Percentiles rank a stretch among this genome's conserved stretches.
Evolutionary conservation across 331 rosid species (phyloP).

Genomic region (Malus hybrid): DNA sequence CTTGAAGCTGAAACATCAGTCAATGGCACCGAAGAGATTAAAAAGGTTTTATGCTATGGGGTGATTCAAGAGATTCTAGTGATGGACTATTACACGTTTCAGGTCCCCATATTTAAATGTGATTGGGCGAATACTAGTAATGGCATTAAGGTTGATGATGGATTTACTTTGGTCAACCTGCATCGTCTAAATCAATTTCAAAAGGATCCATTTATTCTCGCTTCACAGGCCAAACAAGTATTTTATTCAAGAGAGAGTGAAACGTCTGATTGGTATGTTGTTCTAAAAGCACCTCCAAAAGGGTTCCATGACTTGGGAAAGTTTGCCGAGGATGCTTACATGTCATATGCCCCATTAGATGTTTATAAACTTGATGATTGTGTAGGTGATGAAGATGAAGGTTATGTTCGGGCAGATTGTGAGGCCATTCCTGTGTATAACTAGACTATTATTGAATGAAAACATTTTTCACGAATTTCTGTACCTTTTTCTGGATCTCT

Average conservation of each 20-base stretch:
- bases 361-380: too few relatives aligned
- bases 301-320: not conserved
- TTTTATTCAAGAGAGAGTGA: conserved; percentile 2
- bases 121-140: not conserved
- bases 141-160: not conserved
- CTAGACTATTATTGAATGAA: too few relatives aligned
- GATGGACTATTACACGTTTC: not conserved
- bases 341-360: too few relatives aligned
- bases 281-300: not conserved
- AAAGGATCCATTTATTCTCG: not conserved
- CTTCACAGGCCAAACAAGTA: not conserved
- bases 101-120: conserved; percentile 3
- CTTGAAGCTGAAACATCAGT: not conserved
- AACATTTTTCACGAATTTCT: too few relatives aligned
- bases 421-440: too few relatives aligned
- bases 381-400: too few relatives aligned
- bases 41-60: too few relatives aligned
- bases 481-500: too few relatives aligned
- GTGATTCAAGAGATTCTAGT: not conserved
- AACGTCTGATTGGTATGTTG: not conserved
- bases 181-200: not conserved
- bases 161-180: not conserved
- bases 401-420: too few relatives aligned
- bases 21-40: too few relatives aligned
- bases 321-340: too few relatives aligned